A percentile compares a stretch with the other conserved stretches of the same genome.
phyloP scores from a whole-genome alignment of 2,329 filamentous ascomycete genomes.

The Verticillium dahliae region DNA sequence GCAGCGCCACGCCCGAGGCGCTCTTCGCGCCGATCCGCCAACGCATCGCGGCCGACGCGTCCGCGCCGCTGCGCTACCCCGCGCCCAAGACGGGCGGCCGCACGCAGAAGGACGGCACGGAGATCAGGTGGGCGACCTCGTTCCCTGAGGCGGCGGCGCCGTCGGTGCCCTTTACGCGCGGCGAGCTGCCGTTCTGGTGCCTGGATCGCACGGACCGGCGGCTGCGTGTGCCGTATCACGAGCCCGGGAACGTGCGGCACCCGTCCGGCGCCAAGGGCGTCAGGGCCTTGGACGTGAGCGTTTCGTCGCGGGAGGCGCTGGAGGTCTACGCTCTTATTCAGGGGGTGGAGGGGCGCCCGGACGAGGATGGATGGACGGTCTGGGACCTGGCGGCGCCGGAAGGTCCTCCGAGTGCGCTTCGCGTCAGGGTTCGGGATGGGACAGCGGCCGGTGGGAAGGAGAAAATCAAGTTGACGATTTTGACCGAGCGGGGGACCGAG shows the following conservation, averaged over 20 bases:
- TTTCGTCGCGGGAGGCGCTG: background rate
- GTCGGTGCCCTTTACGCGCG: conserved; percentile 25
- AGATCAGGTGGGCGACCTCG: conserved; percentile 54
- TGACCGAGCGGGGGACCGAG: background rate
- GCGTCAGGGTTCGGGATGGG: background rate
- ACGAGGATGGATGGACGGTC: background rate
- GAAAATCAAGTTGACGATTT: background rate
- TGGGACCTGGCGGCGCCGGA: background rate
- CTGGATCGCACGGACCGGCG: conserved; percentile 53
- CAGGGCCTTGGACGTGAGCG: background rate
- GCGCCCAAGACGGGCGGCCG: conserved; percentile 46
- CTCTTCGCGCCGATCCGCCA: conserved; percentile 30
- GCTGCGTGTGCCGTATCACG: conserved; percentile 44
- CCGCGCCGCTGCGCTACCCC: conserved; percentile 33
- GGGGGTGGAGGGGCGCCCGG: background rate
- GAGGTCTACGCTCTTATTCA: background rate
- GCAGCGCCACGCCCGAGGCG: conserved; percentile 10
- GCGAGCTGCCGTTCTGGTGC: conserved; percentile 58
- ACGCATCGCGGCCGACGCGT: conserved; percentile 19
- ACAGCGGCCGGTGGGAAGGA: background rate
- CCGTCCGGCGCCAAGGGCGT: conserved; percentile 45
- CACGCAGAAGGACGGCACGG: conserved; percentile 44
- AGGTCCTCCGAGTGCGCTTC: background rate
- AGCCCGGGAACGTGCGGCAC: conserved; percentile 34
- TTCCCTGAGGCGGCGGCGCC: conserved; percentile 22